Conservation (phyloP, 2,329 filamentous ascomycete genomes). For the Ascochyta fabae region DNA sequence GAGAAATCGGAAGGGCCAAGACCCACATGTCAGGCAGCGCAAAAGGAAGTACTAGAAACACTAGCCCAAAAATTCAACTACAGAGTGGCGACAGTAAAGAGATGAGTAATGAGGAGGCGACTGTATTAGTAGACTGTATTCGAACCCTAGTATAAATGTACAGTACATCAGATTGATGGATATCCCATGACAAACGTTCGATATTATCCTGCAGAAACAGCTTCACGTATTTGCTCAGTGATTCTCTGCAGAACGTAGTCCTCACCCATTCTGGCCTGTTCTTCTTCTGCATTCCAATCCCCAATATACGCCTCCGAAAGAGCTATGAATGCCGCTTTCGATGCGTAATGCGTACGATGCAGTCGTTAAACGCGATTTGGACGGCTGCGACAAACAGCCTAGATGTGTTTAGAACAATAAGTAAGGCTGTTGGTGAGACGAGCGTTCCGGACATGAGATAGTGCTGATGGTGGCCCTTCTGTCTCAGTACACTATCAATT, state of each 20-base stretch:
- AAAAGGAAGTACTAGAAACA: slow-evolving; percentile 39
- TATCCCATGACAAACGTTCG: background rate
- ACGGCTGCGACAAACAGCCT: too few relatives aligned
- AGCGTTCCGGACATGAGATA: background rate
- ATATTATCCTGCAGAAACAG: background rate
- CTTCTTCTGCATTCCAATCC: too few relatives aligned
- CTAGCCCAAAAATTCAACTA: background rate
- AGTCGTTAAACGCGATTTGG: too few relatives aligned
- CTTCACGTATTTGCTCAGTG: background rate
- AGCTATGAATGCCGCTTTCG: too few relatives aligned
- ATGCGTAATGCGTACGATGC: too few relatives aligned
- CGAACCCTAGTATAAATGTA: background rate
- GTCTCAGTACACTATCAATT: background rate
- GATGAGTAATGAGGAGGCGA: background rate
- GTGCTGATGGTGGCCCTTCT: background rate
- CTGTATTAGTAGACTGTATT: slow-evolving; percentile 15
- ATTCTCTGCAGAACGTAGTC: too few relatives aligned
- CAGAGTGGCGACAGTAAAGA: background rate
- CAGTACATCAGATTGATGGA: background rate
- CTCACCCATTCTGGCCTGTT: too few relatives aligned
- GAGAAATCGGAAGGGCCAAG: slow-evolving; percentile 37
- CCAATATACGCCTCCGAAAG: too few relatives aligned
- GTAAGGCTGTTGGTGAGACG: too few relatives aligned
- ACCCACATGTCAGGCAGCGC: slow-evolving; percentile 38
- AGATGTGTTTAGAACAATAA: too few relatives aligned